A percentile compares a stretch with the other conserved stretches of the same genome.
Conservation (phyloP, 148 eudicot species). For the Dysphania ambrosioides region DNA sequence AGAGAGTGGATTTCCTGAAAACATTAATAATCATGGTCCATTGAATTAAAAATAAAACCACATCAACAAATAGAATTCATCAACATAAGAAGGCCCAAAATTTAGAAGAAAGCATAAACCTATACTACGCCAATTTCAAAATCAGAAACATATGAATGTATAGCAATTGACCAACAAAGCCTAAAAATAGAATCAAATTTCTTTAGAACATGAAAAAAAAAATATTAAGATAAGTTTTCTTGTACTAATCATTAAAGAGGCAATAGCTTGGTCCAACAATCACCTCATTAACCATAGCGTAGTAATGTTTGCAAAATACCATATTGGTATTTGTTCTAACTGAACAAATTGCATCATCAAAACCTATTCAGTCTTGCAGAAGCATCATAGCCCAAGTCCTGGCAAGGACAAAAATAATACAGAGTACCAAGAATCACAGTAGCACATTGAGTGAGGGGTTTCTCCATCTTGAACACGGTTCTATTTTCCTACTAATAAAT, state of each 20-base stretch:
- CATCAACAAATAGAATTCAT: neutral
- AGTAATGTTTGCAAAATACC: neutral
- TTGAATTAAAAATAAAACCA: no score
- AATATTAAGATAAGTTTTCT: neutral
- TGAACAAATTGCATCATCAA: neutral
- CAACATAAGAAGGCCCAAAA: no score
- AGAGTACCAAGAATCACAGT: no score
- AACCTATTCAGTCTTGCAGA: neutral
- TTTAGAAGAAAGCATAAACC: neutral
- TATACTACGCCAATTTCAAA: neutral
- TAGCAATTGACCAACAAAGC: neutral
- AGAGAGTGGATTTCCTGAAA: slow-evolving; percentile 59
- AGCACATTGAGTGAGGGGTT: neutral
- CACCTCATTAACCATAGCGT: neutral
- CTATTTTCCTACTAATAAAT: neutral
- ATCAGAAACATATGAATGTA: neutral
- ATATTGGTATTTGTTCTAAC: neutral
- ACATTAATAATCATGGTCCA: neutral
- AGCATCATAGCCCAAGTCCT: neutral
- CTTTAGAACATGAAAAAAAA: no score
- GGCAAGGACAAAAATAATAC: neutral
- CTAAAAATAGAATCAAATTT: neutral
- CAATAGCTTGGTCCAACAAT: neutral
- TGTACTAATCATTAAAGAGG: neutral
- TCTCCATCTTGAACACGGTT: neutral